Evolutionary conservation across 2,329 filamentous ascomycete species (phyloP), one percentile per base, ranked within the genome.

Genomic region (Trichoderma simmonsii): DNA sequence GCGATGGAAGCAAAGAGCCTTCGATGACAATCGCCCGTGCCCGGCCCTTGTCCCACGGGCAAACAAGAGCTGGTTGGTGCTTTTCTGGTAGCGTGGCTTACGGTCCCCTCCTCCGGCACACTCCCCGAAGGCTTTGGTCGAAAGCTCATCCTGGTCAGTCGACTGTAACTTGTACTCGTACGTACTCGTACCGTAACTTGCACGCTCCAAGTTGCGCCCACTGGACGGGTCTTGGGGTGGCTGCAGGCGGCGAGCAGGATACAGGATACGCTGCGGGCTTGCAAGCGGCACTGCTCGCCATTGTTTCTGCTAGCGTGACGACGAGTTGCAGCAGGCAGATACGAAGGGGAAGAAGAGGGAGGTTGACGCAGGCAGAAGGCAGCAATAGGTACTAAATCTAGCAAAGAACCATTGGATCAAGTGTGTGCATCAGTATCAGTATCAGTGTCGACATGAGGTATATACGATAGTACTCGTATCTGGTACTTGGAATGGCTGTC

Each of bases 31-130:
- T n/a, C 56, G 66, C 56, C 64, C 34, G 56, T n/a, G 56, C 56
- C 66, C 57, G 57, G 60, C 39, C 66, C 66, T 61, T 61, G 66
- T 61, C 56, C 66, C 14, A 61, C 66, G 28, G 56, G 56, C 66
- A 68, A 68, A 68, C 70, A 72, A 68, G 57, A 63, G 62, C 70
- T 72, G 70, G 70, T 66, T 72, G 70, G 70, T 72, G 70, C 70
- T 63, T 24, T 21, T 21, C 15, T 32, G 63, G 59, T 59, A 72
- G 65, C 66, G 71, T 64, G 65, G 66, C 71, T 72, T 57, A 72
- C 71, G 18, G 68, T 18, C 32, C 36, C 60, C 15, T 39, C 36
- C 59, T 66, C 59, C 66, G 66, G 71, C 48, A 70, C 39, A 60
- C 63, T 72, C 67, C 71, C 64, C 71, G 71, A 54, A 60, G 9